Percentiles rank a stretch among this genome's conserved stretches.
phyloP scores from a whole-genome alignment of 1,284 basidiomycete genomes.

The Sanghuangporus baumii region DNA sequence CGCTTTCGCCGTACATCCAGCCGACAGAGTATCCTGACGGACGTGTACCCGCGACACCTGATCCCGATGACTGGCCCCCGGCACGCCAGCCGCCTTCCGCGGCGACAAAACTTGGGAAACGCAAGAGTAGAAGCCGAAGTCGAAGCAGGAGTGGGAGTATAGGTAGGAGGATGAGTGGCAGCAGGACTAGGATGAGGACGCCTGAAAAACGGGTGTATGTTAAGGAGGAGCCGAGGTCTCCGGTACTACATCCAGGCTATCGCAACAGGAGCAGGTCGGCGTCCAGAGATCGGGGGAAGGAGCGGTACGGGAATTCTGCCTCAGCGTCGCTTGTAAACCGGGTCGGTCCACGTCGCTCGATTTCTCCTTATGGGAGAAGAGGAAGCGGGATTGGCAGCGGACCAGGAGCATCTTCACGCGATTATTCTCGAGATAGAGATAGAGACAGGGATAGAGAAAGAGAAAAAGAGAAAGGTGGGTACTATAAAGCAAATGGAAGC shows the following conservation, averaged over 20 bases:
- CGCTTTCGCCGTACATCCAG: not conserved
- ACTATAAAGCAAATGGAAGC: not conserved
- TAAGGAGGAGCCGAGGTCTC: conserved; percentile 8
- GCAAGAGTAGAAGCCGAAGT: too few relatives aligned
- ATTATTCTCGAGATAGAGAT: not conserved
- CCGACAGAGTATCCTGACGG: not conserved
- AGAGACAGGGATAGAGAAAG: not conserved
- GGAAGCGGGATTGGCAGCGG: not conserved
- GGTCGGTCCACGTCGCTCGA: not conserved
- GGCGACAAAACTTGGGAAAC: too few relatives aligned
- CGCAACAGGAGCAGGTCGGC: not conserved
- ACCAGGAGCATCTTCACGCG: not conserved
- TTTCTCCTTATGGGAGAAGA: not conserved
- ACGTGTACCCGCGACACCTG: conserved; percentile 1
- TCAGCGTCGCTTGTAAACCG: not conserved
- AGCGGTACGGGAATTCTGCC: not conserved
- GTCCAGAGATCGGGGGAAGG: not conserved
- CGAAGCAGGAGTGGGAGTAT: too few relatives aligned
- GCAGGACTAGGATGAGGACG: not conserved
- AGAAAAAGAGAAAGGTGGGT: too few relatives aligned
- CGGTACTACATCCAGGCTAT: not conserved
- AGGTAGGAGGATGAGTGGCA: not conserved
- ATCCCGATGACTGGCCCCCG: not conserved
- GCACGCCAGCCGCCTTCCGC: too few relatives aligned
- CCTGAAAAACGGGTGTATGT: not conserved